These are phyloP conservation scores for Ceratobasidium sp. DNA, from an alignment of 1,284 basidiomycete genomes.

Conservation along the genomic window DNA sequence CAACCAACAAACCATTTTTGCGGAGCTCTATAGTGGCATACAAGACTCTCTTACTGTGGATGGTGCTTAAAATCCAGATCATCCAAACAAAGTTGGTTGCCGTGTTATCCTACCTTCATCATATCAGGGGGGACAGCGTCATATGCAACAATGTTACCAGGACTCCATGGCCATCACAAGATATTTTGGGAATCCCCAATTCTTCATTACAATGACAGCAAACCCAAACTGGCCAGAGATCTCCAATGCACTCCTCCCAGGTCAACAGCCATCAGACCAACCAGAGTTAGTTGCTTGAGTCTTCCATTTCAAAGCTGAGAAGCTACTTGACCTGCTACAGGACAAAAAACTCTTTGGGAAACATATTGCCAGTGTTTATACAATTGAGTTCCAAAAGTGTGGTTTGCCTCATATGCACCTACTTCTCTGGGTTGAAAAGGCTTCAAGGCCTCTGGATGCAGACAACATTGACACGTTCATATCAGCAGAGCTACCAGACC, in stretches of 20 bases:
- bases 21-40: constrained; percentile 51
- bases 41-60: constrained; percentile 49
- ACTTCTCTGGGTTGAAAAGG: constrained; percentile 51
- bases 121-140: constrained; percentile 51
- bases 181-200: constrained; percentile 49
- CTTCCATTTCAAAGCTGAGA: constrained; percentile 54
- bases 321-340: constrained; percentile 50
- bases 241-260: constrained; percentile 49
- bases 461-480: constrained; percentile 53
- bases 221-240: constrained; percentile 59
- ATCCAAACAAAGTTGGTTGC: constrained; percentile 48
- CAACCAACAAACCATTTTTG: constrained; percentile 53
- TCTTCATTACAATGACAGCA: constrained; percentile 58
- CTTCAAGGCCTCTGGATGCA: constrained; percentile 47
- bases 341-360: constrained; percentile 49
- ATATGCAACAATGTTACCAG: constrained; percentile 55
- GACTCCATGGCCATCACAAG: constrained; percentile 56
- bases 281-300: constrained; percentile 57
- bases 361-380: constrained; percentile 51
- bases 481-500: constrained; percentile 55
- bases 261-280: constrained; percentile 52
- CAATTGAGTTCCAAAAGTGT: constrained; percentile 60
- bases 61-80: constrained; percentile 37
- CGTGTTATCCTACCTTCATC: constrained; percentile 53
- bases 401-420: constrained; percentile 59